Conservation (phyloP, 768 basidiomycete species). For the Lactarius pseudohatsudake region DNA sequence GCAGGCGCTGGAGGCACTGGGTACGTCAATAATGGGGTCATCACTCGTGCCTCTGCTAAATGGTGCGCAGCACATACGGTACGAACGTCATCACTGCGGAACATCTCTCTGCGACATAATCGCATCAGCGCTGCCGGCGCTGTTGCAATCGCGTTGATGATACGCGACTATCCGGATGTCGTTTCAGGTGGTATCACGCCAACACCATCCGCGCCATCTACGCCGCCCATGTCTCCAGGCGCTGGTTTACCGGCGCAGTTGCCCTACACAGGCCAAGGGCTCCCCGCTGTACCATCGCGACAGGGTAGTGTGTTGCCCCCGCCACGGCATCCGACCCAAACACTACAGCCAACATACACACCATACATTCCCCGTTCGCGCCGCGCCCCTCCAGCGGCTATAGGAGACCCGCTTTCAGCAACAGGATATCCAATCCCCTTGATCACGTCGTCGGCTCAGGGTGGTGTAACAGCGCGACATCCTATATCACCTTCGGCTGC, state of each 20-base stretch:
- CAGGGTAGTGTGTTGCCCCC: slow-evolving; percentile 47
- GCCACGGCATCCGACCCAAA: slow-evolving; percentile 51
- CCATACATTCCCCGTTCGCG: slow-evolving; percentile 75
- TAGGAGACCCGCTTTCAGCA: slow-evolving; percentile 42
- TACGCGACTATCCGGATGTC: slow-evolving; percentile 90
- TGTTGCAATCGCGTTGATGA: slow-evolving; percentile 93
- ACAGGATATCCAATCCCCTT: slow-evolving; percentile 58
- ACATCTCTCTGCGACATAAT: slow-evolving; percentile 90
- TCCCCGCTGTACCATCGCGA: slow-evolving; percentile 39
- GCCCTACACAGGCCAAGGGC: slow-evolving; percentile 35
- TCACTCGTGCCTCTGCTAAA: slow-evolving; percentile 11
- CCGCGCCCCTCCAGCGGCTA: slow-evolving; percentile 40
- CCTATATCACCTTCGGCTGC: slow-evolving; percentile 31
- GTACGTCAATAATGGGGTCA: slow-evolving; percentile 45
- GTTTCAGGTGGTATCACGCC: slow-evolving; percentile 40
- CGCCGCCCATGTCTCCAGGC: slow-evolving; percentile 34
- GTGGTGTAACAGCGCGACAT: slow-evolving; percentile 52
- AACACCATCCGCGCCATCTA: slow-evolving; percentile 32
- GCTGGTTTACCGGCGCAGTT: slow-evolving; percentile 39
- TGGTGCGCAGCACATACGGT: slow-evolving; percentile 66
- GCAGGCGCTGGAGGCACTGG: slow-evolving; percentile 73
- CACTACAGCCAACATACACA: slow-evolving; percentile 73
- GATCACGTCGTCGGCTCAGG: slow-evolving; percentile 57
- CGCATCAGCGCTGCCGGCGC: slow-evolving; percentile 81
- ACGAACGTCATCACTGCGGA: slow-evolving; percentile 77